Percentiles rank a stretch among this genome's conserved stretches.
Conservation (phyloP, 2,329 filamentous ascomycete species). For the Fusarium succisae region DNA sequence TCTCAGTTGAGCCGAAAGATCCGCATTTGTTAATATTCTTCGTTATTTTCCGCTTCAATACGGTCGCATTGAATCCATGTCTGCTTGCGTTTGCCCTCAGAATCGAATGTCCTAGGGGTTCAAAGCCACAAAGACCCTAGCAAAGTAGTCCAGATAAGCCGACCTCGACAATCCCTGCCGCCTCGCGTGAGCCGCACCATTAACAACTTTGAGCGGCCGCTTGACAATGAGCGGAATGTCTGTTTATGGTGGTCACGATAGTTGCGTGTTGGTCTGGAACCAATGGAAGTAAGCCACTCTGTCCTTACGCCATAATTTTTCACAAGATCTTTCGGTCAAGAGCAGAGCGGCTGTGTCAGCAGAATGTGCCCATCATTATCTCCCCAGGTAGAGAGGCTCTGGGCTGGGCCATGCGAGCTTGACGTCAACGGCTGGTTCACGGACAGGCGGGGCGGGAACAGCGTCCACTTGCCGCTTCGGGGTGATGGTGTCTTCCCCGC, state of each 20-base stretch:
- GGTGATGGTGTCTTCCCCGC: constrained; percentile 30
- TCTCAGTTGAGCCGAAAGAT: neutral
- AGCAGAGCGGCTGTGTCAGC: constrained; percentile 1
- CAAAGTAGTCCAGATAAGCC: constrained; percentile 29
- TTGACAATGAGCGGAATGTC: neutral
- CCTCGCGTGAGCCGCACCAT: constrained; percentile 12
- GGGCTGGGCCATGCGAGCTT: neutral
- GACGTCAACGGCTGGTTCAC: constrained; percentile 33
- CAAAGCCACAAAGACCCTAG: constrained; percentile 28
- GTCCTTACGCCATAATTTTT: neutral
- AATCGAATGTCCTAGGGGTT: constrained; percentile 15
- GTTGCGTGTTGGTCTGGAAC: neutral
- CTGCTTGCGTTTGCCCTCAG: constrained; percentile 22
- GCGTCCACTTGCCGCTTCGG: constrained; percentile 31
- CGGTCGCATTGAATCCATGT: neutral
- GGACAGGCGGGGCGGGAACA: constrained; percentile 12
- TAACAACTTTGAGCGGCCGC: neutral
- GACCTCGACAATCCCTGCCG: constrained; percentile 1
- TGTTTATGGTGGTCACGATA: constrained; percentile 17
- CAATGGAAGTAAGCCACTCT: neutral
- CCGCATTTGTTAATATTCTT: neutral
- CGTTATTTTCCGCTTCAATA: neutral
- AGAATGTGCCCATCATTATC: constrained; percentile 11
- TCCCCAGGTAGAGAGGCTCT: constrained; percentile 8
- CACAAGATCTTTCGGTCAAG: constrained; percentile 13